A percentile compares a stretch with the other conserved stretches of the same genome.
Conservation (phyloP, 805 yeast genomes). For the Scheffersomyces spartinae region DNA sequence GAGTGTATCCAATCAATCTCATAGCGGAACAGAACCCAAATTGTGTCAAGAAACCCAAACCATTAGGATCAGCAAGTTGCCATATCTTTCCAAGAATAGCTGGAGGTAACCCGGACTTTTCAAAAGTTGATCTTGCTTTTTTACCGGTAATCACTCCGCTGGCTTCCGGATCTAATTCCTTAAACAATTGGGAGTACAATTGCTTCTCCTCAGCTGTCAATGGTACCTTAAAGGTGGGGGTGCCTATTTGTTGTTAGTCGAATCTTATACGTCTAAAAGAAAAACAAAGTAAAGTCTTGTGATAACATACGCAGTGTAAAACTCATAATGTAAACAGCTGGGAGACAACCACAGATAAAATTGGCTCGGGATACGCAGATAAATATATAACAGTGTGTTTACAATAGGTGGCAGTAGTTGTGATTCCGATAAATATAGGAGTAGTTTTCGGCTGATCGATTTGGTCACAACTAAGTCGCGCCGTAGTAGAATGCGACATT, state of each 20-base stretch:
- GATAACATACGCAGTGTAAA: no score
- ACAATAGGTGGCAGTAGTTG: no score
- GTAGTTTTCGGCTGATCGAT: no score
- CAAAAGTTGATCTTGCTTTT: constrained; percentile 70
- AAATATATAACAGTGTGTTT: no score
- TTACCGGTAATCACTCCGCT: constrained; percentile 84
- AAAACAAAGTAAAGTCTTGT: no score
- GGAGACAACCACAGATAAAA: no score
- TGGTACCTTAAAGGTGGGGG: constrained; percentile 30
- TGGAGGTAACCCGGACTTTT: constrained; percentile 75
- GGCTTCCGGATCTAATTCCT: constrained; percentile 64
- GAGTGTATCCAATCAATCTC: constrained; percentile 83
- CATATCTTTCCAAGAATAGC: constrained; percentile 78
- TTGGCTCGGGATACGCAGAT: no score
- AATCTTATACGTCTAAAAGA: no score
- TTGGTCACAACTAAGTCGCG: no score
- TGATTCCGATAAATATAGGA: no score
- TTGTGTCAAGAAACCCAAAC: constrained; percentile 74
- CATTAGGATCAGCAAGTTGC: constrained; percentile 87
- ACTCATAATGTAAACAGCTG: no score
- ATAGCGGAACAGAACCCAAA: constrained; percentile 76
- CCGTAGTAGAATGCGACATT: no score
- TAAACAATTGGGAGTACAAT: constrained; percentile 65
- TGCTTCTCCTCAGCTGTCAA: constrained; percentile 69
- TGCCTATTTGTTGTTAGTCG: constrained; percentile 9